Percentiles rank a stretch among this genome's conserved stretches.
Evolutionary conservation across 1,139 yeast species (phyloP).

Genomic region (Debaryomyces singareniensis): DNA sequence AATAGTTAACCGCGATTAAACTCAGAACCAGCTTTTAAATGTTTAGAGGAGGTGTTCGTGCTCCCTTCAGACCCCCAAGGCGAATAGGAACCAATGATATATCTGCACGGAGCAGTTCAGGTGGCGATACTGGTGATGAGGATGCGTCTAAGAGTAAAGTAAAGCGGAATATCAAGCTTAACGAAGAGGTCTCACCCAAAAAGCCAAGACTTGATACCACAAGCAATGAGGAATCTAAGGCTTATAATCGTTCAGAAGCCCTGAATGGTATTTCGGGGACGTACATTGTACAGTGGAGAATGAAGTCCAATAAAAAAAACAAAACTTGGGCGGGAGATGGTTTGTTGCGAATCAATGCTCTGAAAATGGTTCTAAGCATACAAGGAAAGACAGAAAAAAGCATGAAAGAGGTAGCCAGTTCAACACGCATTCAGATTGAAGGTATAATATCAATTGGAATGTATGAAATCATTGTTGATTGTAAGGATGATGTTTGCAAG

Average conservation of each 20-base stretch:
- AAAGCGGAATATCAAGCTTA: too few species aligned
- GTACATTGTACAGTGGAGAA: conserved; percentile 46
- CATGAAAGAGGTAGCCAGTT: conserved; percentile 13
- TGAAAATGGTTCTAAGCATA: conserved; percentile 11
- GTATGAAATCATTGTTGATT: conserved; percentile 25
- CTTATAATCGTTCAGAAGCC: neutral
- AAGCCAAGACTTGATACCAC: neutral
- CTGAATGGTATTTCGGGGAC: neutral
- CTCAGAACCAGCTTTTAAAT: neutral
- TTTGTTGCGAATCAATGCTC: conserved; percentile 19
- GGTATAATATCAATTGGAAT: conserved; percentile 17
- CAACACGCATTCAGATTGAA: conserved; percentile 6
- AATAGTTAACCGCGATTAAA: too few species aligned
- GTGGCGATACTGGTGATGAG: neutral
- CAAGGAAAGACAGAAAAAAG: conserved; percentile 4
- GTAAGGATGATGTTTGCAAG: conserved; percentile 4
- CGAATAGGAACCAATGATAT: conserved; percentile 5
- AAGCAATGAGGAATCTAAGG: neutral
- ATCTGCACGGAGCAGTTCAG: neutral
- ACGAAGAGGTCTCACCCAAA: too few species aligned
- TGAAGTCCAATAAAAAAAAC: conserved; percentile 66
- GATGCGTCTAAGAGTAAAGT: too few species aligned
- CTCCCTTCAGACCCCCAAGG: conserved; percentile 35
- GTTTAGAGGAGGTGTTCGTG: conserved; percentile 8
- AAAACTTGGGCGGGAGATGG: conserved; percentile 98